These are phyloP conservation scores for Beauveria scarabaeidicola DNA, from an alignment of 2,329 filamentous ascomycete genomes.

Conservation along the genomic window DNA sequence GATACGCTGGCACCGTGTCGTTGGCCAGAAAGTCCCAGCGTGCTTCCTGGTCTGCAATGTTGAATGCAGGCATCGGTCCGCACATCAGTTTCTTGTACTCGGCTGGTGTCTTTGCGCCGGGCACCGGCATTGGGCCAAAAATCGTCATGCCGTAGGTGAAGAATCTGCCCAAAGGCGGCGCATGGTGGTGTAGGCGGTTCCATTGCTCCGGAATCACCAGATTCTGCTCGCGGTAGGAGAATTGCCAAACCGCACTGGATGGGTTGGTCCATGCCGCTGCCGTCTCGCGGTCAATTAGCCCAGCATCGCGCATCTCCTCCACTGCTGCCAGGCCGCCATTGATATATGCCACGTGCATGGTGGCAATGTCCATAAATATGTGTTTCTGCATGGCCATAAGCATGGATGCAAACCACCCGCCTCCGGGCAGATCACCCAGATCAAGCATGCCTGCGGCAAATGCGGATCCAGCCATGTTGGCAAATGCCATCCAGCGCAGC, in stretches of 20 bases:
- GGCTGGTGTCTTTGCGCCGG: slow-evolving; percentile 1
- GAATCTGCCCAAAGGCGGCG: background rate
- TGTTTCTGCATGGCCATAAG: slow-evolving; percentile 10
- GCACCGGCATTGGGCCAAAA: slow-evolving; percentile 3
- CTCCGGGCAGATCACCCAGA: background rate
- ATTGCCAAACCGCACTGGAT: background rate
- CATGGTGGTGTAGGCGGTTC: background rate
- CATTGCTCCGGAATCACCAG: background rate
- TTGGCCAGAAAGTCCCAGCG: background rate
- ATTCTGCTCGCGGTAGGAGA: slow-evolving; percentile 4
- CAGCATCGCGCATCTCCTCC: slow-evolving; percentile 2
- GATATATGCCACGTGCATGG: slow-evolving; percentile 1
- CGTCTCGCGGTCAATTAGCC: background rate
- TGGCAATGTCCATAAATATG: slow-evolving; percentile 1
- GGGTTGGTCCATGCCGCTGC: background rate
- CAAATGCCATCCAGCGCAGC: slow-evolving; percentile 5
- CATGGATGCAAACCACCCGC: background rate
- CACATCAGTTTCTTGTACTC: slow-evolving; percentile 5
- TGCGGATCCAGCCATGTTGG: slow-evolving; percentile 6
- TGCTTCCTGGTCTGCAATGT: background rate
- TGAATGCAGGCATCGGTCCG: slow-evolving; percentile 3
- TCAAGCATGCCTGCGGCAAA: slow-evolving; percentile 4
- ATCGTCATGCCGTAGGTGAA: slow-evolving; percentile 3
- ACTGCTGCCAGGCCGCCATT: background rate
- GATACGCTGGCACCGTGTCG: background rate